A percentile compares a stretch with the other conserved stretches of the same genome.
Evolutionary conservation across 768 basidiomycete species (phyloP).

Genomic region (Hortiboletus flavorubellus): DNA sequence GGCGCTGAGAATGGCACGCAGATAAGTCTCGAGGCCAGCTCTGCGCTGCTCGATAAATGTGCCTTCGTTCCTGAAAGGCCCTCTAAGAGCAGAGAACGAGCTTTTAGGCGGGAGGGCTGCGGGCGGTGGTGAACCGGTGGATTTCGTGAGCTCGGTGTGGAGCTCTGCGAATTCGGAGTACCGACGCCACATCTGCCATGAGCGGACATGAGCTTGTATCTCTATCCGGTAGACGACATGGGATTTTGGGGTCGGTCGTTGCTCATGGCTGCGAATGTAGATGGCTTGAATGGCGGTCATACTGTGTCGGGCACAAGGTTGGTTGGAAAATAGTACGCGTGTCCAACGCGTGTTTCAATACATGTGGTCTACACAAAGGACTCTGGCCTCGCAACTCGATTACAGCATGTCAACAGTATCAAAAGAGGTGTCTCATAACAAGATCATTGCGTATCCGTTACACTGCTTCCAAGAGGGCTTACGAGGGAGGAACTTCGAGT

Average conservation of each 20-base stretch:
- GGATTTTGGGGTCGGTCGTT: slow-evolving; percentile 64
- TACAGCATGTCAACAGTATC: slow-evolving; percentile 1
- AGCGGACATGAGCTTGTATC: slow-evolving; percentile 83
- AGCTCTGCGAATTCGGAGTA: slow-evolving; percentile 95
- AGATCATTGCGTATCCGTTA: not conserved
- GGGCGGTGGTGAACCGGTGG: slow-evolving; percentile 80
- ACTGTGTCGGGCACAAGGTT: slow-evolving; percentile 10
- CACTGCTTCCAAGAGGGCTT: not conserved
- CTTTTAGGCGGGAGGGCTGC: slow-evolving; percentile 83
- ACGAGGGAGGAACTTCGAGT: slow-evolving; percentile 19
- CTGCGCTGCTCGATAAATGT: slow-evolving; percentile 75
- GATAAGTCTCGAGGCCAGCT: slow-evolving; percentile 73
- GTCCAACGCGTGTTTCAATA: slow-evolving; percentile 2
- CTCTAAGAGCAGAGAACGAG: slow-evolving; percentile 62
- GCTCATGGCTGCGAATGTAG: slow-evolving; percentile 65
- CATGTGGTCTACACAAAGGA: slow-evolving; percentile 17
- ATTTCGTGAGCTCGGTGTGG: slow-evolving; percentile 73
- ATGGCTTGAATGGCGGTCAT: slow-evolving; percentile 80
- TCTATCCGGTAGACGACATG: slow-evolving; percentile 81
- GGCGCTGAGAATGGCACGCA: slow-evolving; percentile 79
- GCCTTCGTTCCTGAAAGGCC: slow-evolving; percentile 45
- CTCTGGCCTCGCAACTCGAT: no score
- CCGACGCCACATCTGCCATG: slow-evolving; percentile 92
- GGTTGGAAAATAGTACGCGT: no score
- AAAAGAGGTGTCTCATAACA: not conserved